Conservation (phyloP, 805 yeast species). For the Yamadazyma ubonensis region DNA sequence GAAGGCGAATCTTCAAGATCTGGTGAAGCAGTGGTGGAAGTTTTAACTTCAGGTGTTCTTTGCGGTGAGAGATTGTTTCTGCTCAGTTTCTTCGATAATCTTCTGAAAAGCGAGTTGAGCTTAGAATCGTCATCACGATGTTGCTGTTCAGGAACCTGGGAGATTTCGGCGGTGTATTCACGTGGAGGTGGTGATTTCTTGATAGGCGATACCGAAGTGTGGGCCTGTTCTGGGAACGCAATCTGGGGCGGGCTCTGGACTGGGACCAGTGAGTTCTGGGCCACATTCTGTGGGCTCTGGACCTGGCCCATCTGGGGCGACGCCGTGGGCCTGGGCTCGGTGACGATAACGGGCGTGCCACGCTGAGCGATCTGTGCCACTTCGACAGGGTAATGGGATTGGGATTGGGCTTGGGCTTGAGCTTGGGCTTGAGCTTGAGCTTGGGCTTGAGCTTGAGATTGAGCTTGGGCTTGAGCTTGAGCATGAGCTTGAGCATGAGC, state of each 20-base stretch:
- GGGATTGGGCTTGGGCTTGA: background rate
- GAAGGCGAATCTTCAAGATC: conserved; percentile 17
- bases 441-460: background rate
- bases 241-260: conserved; percentile 16
- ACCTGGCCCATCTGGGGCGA: conserved; percentile 7
- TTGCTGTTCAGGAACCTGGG: conserved; percentile 31
- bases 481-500: background rate
- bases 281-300: conserved; percentile 12
- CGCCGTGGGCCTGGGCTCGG: conserved; percentile 8
- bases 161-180: conserved; percentile 17
- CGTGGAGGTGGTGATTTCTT: conserved; percentile 7
- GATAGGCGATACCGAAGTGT: conserved; percentile 24
- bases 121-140: conserved; percentile 27
- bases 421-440: background rate
- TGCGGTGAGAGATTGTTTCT: conserved; percentile 12
- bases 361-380: conserved; percentile 9
- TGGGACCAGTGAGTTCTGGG: too few species aligned
- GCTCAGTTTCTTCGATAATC: conserved; percentile 32
- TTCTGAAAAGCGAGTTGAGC: conserved; percentile 37
- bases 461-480: background rate
- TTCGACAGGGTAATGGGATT: conserved; percentile 4
- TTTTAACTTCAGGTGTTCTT: conserved; percentile 12
- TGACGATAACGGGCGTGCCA: conserved; percentile 5
- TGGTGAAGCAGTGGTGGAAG: conserved; percentile 14
- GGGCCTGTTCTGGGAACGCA: conserved; percentile 41